Conservation (phyloP, 2,329 filamentous ascomycete genomes). For the Ceratocystis diversiconidia region DNA sequence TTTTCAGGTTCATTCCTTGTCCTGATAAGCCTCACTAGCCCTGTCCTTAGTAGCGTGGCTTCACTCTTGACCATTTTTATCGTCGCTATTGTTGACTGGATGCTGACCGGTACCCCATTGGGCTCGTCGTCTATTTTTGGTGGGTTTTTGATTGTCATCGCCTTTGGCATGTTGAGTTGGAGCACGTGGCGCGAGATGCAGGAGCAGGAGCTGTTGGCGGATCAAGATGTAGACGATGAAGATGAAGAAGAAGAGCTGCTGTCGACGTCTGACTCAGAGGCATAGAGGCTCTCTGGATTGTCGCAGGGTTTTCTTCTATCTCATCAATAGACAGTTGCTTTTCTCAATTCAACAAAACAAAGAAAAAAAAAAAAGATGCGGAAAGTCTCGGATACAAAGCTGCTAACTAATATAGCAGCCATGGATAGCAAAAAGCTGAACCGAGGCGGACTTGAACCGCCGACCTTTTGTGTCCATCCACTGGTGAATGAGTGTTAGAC, state of each 20-base stretch:
- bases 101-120: slow-evolving; percentile 64
- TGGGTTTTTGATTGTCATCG: slow-evolving; percentile 74
- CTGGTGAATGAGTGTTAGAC: slow-evolving; percentile 13
- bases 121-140: slow-evolving; percentile 63
- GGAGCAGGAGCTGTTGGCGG: slow-evolving; percentile 57
- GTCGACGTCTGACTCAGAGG: slow-evolving; percentile 12
- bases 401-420: background rate
- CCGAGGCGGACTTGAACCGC: slow-evolving; percentile 18
- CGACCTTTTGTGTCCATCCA: slow-evolving; percentile 18
- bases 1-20: slow-evolving; percentile 91
- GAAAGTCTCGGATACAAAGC: background rate
- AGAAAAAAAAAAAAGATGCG: background rate
- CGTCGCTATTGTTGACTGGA: slow-evolving; percentile 82
- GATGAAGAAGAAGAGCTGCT: slow-evolving; percentile 13
- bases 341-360: background rate
- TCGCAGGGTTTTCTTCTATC: no score
- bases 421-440: background rate
- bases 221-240: slow-evolving; percentile 33
- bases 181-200: slow-evolving; percentile 89
- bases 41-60: slow-evolving; percentile 83
- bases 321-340: background rate
- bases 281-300: slow-evolving; percentile 1
- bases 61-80: slow-evolving; percentile 93
- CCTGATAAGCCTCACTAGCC: slow-evolving; percentile 81
- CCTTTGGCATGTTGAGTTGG: slow-evolving; percentile 77